Evolutionary conservation across 805 yeast genomes (phyloP).

Genomic region (Yamadazyma insecticola): DNA sequence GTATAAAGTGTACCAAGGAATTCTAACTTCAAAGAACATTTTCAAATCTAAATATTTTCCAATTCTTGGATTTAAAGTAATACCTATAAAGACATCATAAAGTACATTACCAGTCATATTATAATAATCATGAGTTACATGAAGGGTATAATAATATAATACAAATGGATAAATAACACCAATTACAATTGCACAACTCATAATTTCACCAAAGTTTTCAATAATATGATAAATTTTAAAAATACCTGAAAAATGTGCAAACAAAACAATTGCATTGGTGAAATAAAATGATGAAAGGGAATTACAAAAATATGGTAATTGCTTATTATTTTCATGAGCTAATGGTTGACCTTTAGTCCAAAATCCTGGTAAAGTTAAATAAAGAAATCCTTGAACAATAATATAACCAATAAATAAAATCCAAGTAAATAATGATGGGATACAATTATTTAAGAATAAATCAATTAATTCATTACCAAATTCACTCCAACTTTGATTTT

Average conservation of each 20-base stretch:
- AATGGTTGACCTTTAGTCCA: constrained; percentile 96
- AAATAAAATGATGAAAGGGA: constrained; percentile 83
- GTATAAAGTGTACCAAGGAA: constrained; percentile 92
- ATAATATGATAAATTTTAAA: constrained; percentile 72
- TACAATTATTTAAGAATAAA: constrained; percentile 46
- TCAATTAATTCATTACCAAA: constrained; percentile 42
- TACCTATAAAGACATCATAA: constrained; percentile 95
- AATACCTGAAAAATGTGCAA: constrained; percentile 67
- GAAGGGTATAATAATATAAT: constrained; percentile 65
- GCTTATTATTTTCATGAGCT: constrained; percentile 70
- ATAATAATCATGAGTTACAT: constrained; percentile 70
- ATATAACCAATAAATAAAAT: constrained; percentile 67
- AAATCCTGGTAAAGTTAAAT: constrained; percentile 84
- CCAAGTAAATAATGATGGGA: constrained; percentile 63
- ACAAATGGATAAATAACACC: constrained; percentile 69
- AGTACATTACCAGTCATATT: constrained; percentile 87
- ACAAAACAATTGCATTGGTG: constrained; percentile 52
- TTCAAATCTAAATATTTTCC: constrained; percentile 84
- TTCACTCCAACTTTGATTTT: constrained; percentile 48
- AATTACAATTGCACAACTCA: constrained; percentile 82
- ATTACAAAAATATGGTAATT: constrained; percentile 89
- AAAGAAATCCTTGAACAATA: constrained; percentile 63
- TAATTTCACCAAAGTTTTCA: constrained; percentile 84
- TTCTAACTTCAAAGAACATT: constrained; percentile 95
- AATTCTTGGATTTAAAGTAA: constrained; percentile 92